Percentiles rank a stretch among this genome's conserved stretches.
Conservation (phyloP, 2,329 filamentous ascomycete genomes). For the Colletotrichum sp. region DNA sequence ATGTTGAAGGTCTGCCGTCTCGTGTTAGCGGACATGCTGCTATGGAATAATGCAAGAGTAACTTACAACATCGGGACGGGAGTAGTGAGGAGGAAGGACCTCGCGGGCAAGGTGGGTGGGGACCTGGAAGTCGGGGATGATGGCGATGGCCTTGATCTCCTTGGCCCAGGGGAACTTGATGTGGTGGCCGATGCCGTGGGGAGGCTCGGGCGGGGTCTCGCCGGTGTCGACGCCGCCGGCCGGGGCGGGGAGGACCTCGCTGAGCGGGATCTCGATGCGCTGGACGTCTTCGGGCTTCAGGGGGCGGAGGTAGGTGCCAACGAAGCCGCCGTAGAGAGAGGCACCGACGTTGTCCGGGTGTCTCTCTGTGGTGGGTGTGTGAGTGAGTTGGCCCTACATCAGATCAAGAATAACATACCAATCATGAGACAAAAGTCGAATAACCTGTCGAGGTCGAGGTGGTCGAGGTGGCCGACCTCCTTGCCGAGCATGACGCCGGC, state of each 20-base stretch:
- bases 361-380: slow-evolving; percentile 60
- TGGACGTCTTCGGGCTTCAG: slow-evolving; percentile 87
- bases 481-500: slow-evolving; percentile 93
- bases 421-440: slow-evolving; percentile 99
- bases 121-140: slow-evolving; percentile 95
- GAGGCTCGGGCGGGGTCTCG: slow-evolving; percentile 84
- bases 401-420: slow-evolving; percentile 51
- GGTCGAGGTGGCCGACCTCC: slow-evolving; percentile 79
- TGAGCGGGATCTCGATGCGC: slow-evolving; percentile 90
- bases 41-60: too few relatives aligned
- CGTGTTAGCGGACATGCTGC: neutral
- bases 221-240: slow-evolving; percentile 93
- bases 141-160: slow-evolving; percentile 95
- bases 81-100: slow-evolving; percentile 82
- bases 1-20: slow-evolving; percentile 78
- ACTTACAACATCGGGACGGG: slow-evolving; percentile 79
- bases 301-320: slow-evolving; percentile 95
- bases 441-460: slow-evolving; percentile 73
- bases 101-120: slow-evolving; percentile 90
- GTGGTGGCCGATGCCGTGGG: slow-evolving; percentile 91
- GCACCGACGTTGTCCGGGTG: slow-evolving; percentile 96
- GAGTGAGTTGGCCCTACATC: too few relatives aligned
- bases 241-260: slow-evolving; percentile 88
- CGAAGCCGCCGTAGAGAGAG: slow-evolving; percentile 93
- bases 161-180: slow-evolving; percentile 93